Percentiles rank a stretch among this genome's conserved stretches.
Evolutionary conservation across 306 rosid species (phyloP).

Genomic region (Mimosa pudica): DNA sequence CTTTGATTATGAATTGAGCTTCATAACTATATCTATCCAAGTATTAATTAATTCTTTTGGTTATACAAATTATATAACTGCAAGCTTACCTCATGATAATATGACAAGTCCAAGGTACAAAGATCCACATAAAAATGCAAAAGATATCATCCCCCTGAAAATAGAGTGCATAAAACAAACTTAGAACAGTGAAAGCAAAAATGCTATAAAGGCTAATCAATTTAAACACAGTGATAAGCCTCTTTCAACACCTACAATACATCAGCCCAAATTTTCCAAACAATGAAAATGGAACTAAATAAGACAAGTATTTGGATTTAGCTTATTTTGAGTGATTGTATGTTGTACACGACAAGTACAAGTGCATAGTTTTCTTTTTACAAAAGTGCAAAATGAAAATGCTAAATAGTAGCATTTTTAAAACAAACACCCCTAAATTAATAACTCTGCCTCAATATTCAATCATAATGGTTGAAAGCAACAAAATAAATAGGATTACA

Average conservation of each 20-base stretch:
- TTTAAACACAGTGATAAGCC: constrained; percentile 2
- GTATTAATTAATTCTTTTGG: not conserved
- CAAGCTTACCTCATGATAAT: constrained; percentile 53
- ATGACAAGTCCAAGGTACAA: constrained; percentile 62
- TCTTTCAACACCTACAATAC: not conserved
- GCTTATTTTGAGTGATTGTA: too few species aligned
- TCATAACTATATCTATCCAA: not conserved
- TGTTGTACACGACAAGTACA: too few species aligned
- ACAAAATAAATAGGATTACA: not conserved
- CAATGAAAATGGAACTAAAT: not conserved
- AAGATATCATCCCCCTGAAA: constrained; percentile 58
- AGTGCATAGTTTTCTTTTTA: too few species aligned
- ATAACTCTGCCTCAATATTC: not conserved
- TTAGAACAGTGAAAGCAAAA: constrained; percentile 10
- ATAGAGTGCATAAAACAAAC: constrained; percentile 28
- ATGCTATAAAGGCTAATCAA: not conserved
- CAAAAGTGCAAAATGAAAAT: too few species aligned
- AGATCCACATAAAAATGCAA: constrained; percentile 48
- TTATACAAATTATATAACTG: not conserved
- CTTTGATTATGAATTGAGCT: constrained; percentile 14
- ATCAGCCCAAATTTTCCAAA: not conserved
- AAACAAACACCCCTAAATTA: too few species aligned
- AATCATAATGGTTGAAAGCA: not conserved
- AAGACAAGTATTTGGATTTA: not conserved
- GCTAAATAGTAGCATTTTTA: too few species aligned